These are phyloP conservation scores for Leishmania gerbilli DNA, from an alignment of 208 protist species.

Conservation along the genomic window DNA sequence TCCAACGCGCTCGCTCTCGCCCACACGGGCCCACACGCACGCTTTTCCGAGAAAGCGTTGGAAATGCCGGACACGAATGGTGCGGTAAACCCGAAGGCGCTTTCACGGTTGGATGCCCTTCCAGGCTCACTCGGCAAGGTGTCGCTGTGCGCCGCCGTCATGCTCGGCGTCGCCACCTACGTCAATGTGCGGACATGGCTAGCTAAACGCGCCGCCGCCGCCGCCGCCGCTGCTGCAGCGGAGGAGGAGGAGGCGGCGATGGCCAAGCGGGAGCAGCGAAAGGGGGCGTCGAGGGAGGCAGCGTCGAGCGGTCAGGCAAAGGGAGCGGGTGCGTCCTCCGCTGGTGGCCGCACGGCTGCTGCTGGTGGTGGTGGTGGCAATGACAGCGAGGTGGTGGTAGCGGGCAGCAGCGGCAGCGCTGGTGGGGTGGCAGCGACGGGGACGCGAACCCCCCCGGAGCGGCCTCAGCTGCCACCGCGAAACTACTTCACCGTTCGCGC, in stretches of 20 bases:
- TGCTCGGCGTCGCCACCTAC: constrained; percentile 26
- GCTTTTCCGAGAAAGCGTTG: not conserved
- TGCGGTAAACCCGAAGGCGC: not conserved
- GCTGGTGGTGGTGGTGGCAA: not conserved
- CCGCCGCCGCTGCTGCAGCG: not conserved
- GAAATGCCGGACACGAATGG: constrained; percentile 5
- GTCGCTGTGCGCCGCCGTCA: constrained; percentile 26
- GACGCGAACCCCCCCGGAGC: constrained; percentile 14
- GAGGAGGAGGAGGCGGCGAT: not conserved
- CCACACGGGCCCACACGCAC: not conserved
- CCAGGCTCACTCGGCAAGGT: constrained; percentile 32
- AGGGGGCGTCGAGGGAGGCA: not conserved
- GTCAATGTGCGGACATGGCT: constrained; percentile 27
- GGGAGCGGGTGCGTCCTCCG: not conserved
- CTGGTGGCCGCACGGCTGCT: not conserved
- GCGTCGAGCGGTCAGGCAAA: too few relatives aligned
- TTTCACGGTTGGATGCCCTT: constrained; percentile 22
- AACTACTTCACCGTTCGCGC: constrained; percentile 70
- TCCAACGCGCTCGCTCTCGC: too few relatives aligned
- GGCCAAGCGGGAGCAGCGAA: constrained; percentile 1
- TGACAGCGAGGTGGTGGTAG: not conserved
- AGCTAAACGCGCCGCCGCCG: constrained; percentile 6
- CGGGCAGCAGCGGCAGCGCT: not conserved
- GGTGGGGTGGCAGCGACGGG: not conserved
- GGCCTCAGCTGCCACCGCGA: constrained; percentile 29